Evolutionary conservation across 2,329 filamentous ascomycete species (phyloP), one percentile per base, ranked within the genome.

Genomic region (Penicillium olsonii): DNA sequence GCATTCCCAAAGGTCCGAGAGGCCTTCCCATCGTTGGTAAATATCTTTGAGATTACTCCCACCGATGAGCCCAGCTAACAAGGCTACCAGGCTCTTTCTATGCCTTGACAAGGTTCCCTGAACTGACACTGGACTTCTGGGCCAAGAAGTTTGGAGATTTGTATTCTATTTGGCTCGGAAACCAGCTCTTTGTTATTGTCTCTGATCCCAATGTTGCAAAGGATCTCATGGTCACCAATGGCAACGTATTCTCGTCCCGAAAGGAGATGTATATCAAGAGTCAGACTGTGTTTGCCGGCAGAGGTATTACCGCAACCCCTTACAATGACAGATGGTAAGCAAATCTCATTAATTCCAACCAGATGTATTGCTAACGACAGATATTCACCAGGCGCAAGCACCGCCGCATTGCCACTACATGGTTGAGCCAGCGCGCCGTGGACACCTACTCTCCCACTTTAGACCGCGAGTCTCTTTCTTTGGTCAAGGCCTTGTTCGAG

Each of bases 11-110:
- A 24, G 22, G 22, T 8, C 22, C 22, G 8, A 24, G 22, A 8
- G 22, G 22, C 5, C 22, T 24, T 24, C 22, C 22, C 5, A 24
- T 24, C 22, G 8, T 24, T 24, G 22, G 22, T 24, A 24, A 8
- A 5, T 24, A 8, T 5, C 22, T 24, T 24, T 24, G n/a, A n/a
- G n/a, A 4, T 24, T 24, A 24, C 22, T 24, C 8, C 8, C 5
- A 24, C 22, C 8, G 22, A 24, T 24, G 22, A 24, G 8, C 22
- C 8, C 22, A 24, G 22, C 22, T 24, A 4, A 24, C 22, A 4
- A 42, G 15, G 5, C 15, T 20, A 5, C 6, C 6, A 37, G 34
- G 34, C 18, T 76, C 0, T 63, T 73, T 42, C 56, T 62, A 27
- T 56, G 72, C 24, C 17, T 50, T 7, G 41, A 48, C 8, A 27